phyloP scores from a whole-genome alignment of 2,329 filamentous ascomycete species.

The Calonectria pseudoreteaudii region DNA sequence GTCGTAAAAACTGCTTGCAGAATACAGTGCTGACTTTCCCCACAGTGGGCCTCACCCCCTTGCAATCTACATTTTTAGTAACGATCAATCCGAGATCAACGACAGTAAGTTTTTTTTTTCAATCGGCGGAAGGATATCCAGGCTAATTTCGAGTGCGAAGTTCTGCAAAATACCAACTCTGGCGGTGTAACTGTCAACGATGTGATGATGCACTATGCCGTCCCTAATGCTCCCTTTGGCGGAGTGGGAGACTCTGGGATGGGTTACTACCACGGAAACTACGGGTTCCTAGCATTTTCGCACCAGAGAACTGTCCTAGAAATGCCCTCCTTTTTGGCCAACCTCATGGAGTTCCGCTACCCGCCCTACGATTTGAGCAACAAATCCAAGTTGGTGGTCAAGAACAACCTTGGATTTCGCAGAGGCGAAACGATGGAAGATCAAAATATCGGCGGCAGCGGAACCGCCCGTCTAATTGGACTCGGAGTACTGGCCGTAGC shows the following conservation, averaged over 20 bases:
- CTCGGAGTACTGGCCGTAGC: not conserved
- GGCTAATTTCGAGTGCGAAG: not conserved
- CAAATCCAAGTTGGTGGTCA: not conserved
- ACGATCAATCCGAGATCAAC: not conserved
- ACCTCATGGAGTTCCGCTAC: not conserved
- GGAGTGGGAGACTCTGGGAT: constrained; percentile 59
- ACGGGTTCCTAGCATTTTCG: constrained; percentile 52
- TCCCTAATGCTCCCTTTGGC: constrained; percentile 57
- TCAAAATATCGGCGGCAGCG: not conserved
- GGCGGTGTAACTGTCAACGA: constrained; percentile 62
- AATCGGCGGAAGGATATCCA: constrained; percentile 27
- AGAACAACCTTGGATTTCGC: not conserved
- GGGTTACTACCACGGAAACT: constrained; percentile 57
- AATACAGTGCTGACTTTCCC: not conserved
- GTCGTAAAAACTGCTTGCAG: not conserved
- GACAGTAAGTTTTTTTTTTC: not conserved
- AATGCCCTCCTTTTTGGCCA: constrained; percentile 43
- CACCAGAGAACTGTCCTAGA: constrained; percentile 45
- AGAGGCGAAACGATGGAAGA: not conserved
- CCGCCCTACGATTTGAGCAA: not conserved
- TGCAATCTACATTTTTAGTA: constrained; percentile 24
- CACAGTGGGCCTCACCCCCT: constrained; percentile 13
- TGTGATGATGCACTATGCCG: constrained; percentile 50
- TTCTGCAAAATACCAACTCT: constrained; percentile 44
- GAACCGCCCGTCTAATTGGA: not conserved